Evolutionary conservation across 495 filamentous ascomycete species (phyloP), one percentile per base, ranked within the genome.

Genomic region (Podospora pseudopauciseta): DNA sequence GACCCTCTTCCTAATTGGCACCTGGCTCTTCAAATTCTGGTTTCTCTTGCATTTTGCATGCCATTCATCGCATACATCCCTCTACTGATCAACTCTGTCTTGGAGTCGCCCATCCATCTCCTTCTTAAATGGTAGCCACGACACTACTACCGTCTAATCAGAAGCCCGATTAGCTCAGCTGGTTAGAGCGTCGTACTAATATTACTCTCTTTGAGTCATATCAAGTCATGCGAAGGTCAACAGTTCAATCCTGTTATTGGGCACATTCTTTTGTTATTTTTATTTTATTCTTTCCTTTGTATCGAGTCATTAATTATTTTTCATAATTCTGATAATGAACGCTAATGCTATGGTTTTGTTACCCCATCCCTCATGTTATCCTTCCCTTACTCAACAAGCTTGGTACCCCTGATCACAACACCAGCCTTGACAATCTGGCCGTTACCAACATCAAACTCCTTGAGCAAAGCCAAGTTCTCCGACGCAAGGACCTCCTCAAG

Each of bases 401-500:
- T 32, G 16, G 39, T 67, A 15, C 73, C 73, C 32, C 71, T 65
- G 18, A 73, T 56, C 44, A 59, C 68, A 30, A 75, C 6, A 0
- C 63, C 71, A 18, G 73, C 73, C 13, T 69, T 65, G 13, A 75
- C 57, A 26, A 26, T 71, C 0, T 64, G 70, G 0, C 79, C 80
- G 27, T 63, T 60, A 9, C 79, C 78, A 27, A 81, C 70, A 59
- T 78, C 78, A 68, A 80, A 80, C 18, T 65, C 69, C 58, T 74
- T 70, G 60, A 75, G 64, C 68, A 78, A 60, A 34, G 63, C 65
- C 77, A 81, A 62, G 19, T 68, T 71, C 32, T 75, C 75, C 7
- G 76, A 75, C 0, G 55, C 68, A 18, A 78, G 56, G 11, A 83
- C 71, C 57, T 81, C 77, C 61, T 75, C 70, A 27, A 81, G 76